A percentile compares a stretch with the other conserved stretches of the same genome.
Evolutionary conservation across 2,329 filamentous ascomycete species (phyloP).

Genomic region (Penicillium sp.): DNA sequence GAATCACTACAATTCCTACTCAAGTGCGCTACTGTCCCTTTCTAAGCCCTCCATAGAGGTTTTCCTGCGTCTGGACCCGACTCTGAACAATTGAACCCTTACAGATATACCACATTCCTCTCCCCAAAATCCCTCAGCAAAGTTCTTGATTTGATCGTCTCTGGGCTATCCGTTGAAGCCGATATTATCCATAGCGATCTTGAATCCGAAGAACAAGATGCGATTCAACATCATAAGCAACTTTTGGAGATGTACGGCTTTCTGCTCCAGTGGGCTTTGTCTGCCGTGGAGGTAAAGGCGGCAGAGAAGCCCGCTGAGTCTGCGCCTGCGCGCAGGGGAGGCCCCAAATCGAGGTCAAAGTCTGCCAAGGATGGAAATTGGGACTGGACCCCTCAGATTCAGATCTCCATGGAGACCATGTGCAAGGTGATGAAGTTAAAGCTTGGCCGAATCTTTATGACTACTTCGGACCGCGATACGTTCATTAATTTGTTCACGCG

Average conservation of each 20-base stretch:
- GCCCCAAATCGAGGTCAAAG: constrained; percentile 76
- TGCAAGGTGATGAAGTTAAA: constrained; percentile 94
- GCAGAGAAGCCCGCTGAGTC: constrained; percentile 81
- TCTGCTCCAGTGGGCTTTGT: constrained; percentile 90
- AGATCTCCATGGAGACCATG: constrained; percentile 89
- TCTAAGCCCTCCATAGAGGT: constrained; percentile 33
- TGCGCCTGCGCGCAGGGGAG: constrained; percentile 71
- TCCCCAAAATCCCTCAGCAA: constrained; percentile 86
- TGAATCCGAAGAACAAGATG: constrained; percentile 88
- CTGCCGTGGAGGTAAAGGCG: constrained; percentile 90
- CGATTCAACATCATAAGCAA: constrained; percentile 83
- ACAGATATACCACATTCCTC: constrained; percentile 79
- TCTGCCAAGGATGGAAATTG: constrained; percentile 73
- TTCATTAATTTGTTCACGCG: constrained; percentile 91
- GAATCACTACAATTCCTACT: constrained; percentile 94
- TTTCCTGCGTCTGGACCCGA: constrained; percentile 51
- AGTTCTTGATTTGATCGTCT: constrained; percentile 87
- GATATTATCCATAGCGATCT: constrained; percentile 84
- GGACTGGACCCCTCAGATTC: constrained; percentile 87
- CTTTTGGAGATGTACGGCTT: constrained; percentile 94
- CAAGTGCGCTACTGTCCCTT: constrained; percentile 77
- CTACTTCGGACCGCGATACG: constrained; percentile 93
- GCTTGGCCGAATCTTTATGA: constrained; percentile 88
- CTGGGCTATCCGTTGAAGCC: constrained; percentile 80
- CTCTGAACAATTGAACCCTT: constrained; percentile 66